These are phyloP conservation scores for Toxoplasma gondii DNA, from an alignment of 169 alveolate genomes.

Conservation along the genomic window DNA sequence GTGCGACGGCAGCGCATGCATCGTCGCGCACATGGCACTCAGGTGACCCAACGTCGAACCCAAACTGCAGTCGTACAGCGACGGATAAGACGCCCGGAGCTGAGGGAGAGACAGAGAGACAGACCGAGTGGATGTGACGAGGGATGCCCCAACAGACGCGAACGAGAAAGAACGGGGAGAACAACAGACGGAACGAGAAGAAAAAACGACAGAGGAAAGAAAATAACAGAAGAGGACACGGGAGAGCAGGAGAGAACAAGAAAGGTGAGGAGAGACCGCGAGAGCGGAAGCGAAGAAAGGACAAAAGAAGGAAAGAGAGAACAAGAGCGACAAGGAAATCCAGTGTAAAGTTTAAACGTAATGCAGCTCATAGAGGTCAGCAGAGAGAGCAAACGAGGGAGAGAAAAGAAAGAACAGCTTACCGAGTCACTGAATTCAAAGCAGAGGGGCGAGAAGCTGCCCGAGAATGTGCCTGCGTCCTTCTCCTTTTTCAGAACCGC, in stretches of 20 bases:
- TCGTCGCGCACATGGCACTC: not conserved
- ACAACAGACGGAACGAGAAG: not conserved
- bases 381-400: too few species aligned
- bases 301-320: not conserved
- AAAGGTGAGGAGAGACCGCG: too few species aligned
- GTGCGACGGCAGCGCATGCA: conserved; percentile 28
- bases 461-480: conserved; percentile 37
- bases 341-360: not conserved
- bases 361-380: too few species aligned
- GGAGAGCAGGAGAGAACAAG: not conserved
- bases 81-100: conserved; percentile 24
- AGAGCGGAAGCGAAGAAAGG: not conserved
- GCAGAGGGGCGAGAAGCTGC: conserved; percentile 57
- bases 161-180: not conserved
- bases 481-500: conserved; percentile 32
- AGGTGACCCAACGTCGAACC: conserved; percentile 36
- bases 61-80: conserved; percentile 48
- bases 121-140: not conserved
- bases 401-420: not conserved
- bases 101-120: not conserved
- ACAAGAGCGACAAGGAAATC: not conserved
- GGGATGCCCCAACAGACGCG: not conserved
- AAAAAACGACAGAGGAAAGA: too few species aligned
- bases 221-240: not conserved
- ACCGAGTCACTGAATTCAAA: conserved; percentile 47